A percentile compares a stretch with the other conserved stretches of the same genome.
Evolutionary conservation across 345 rosid species (phyloP).

Genomic region (Salix udensis): DNA sequence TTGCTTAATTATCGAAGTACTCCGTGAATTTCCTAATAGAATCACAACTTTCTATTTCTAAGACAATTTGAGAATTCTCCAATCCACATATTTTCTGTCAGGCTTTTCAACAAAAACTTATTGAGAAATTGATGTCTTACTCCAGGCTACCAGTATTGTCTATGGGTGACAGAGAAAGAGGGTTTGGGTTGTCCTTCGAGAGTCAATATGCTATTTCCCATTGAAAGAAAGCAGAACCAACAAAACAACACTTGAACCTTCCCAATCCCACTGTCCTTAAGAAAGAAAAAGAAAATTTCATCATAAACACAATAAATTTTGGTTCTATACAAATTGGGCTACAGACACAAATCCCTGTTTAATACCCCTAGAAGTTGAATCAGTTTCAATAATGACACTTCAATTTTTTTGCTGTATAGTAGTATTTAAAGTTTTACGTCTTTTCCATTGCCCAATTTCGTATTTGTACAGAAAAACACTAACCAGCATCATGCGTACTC

Average conservation of each 20-base stretch:
- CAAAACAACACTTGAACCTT: background rate
- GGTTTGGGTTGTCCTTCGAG: background rate
- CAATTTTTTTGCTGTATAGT: too few species aligned
- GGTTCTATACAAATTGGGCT: background rate
- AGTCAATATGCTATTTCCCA: background rate
- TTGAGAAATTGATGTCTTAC: too few species aligned
- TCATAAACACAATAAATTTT: background rate
- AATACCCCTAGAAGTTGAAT: background rate
- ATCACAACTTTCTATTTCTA: background rate
- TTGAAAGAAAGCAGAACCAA: background rate
- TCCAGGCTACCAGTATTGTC: background rate
- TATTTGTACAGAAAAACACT: slow-evolving; percentile 21
- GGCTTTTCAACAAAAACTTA: too few species aligned
- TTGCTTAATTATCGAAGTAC: slow-evolving; percentile 90
- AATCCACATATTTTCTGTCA: too few species aligned
- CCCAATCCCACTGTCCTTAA: background rate
- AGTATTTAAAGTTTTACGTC: background rate
- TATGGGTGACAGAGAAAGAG: background rate
- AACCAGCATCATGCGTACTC: slow-evolving; percentile 21
- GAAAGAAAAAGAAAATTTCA: background rate
- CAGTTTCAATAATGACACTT: background rate
- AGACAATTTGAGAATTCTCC: too few species aligned
- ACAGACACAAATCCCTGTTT: background rate
- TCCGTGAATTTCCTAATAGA: slow-evolving; percentile 17
- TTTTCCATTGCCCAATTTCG: slow-evolving; percentile 3